phyloP scores from a whole-genome alignment of 129 eudicot species.

The Flaveria brownii region DNA sequence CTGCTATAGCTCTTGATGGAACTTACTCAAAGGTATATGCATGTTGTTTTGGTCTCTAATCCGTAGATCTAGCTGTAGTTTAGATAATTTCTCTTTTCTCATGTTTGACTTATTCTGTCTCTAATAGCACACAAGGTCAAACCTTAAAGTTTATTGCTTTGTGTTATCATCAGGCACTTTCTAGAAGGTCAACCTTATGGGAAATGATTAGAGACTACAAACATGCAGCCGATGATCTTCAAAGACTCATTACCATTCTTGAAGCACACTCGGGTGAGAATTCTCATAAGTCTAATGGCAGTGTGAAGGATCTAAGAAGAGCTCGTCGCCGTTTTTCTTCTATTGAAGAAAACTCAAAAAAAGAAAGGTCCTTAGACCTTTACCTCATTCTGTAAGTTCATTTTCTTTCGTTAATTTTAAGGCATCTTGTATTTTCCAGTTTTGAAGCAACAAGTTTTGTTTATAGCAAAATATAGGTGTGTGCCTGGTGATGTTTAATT shows the following conservation, averaged over 20 bases:
- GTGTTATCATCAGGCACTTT: constrained; percentile 66
- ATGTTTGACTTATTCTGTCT: constrained; percentile 2
- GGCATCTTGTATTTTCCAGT: neutral
- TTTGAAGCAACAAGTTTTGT: neutral
- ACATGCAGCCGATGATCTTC: constrained; percentile 74
- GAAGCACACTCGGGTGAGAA: constrained; percentile 48
- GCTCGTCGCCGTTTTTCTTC: constrained; percentile 66
- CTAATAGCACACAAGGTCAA: neutral
- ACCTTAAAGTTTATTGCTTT: constrained; percentile 14
- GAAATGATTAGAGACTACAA: constrained; percentile 92
- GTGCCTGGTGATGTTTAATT: too few relatives aligned
- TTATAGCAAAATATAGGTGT: neutral
- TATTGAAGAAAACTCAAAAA: constrained; percentile 61
- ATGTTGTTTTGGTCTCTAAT: constrained; percentile 18
- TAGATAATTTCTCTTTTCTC: constrained; percentile 6
- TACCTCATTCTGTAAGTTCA: constrained; percentile 80
- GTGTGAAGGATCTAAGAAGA: constrained; percentile 60
- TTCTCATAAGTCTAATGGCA: constrained; percentile 50
- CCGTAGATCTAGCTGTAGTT: neutral
- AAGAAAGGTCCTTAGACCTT: constrained; percentile 57
- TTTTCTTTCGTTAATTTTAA: neutral
- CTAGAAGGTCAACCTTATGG: constrained; percentile 88
- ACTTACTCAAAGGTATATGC: constrained; percentile 72
- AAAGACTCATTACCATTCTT: constrained; percentile 58
- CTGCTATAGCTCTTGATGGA: constrained; percentile 85